phyloP scores from a whole-genome alignment of 768 basidiomycete species.

The Agaricus sinodeliciosus region DNA sequence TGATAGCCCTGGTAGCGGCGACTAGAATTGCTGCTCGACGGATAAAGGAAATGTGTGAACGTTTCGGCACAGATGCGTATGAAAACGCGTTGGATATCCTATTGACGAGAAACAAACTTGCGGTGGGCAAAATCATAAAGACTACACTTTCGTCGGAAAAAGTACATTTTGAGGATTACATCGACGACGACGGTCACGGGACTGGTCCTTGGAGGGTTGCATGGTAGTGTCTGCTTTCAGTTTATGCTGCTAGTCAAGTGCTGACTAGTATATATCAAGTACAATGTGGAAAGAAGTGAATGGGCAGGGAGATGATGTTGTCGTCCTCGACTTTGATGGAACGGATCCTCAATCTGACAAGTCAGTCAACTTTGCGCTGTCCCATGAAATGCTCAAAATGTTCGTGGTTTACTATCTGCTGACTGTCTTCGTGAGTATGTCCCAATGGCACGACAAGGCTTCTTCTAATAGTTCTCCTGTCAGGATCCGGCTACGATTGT shows the following conservation, averaged over 20 bases:
- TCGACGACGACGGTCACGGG: slow-evolving; percentile 25
- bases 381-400: slow-evolving; percentile 19
- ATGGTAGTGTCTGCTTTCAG: slow-evolving; percentile 6
- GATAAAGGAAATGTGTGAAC: slow-evolving; percentile 18
- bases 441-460: background rate
- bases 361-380: slow-evolving; percentile 18
- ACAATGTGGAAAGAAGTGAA: slow-evolving; percentile 20
- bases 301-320: slow-evolving; percentile 16
- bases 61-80: slow-evolving; percentile 20
- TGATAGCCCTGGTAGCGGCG: slow-evolving; percentile 23
- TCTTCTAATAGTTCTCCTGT: too few species aligned
- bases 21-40: slow-evolving; percentile 20
- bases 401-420: slow-evolving; percentile 21
- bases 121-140: slow-evolving; percentile 21
- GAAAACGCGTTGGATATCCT: slow-evolving; percentile 21
- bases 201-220: slow-evolving; percentile 20
- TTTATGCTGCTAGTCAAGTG: background rate
- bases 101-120: slow-evolving; percentile 20
- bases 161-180: slow-evolving; percentile 21
- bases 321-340: slow-evolving; percentile 23
- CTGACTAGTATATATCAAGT: slow-evolving; percentile 5
- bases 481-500: slow-evolving; percentile 22
- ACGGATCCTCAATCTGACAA: slow-evolving; percentile 21
- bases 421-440: slow-evolving; percentile 17
- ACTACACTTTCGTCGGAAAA: slow-evolving; percentile 18